phyloP scores from a whole-genome alignment of 176 grass and related monocot genomes.

The Bolboschoenus planiculmis region DNA sequence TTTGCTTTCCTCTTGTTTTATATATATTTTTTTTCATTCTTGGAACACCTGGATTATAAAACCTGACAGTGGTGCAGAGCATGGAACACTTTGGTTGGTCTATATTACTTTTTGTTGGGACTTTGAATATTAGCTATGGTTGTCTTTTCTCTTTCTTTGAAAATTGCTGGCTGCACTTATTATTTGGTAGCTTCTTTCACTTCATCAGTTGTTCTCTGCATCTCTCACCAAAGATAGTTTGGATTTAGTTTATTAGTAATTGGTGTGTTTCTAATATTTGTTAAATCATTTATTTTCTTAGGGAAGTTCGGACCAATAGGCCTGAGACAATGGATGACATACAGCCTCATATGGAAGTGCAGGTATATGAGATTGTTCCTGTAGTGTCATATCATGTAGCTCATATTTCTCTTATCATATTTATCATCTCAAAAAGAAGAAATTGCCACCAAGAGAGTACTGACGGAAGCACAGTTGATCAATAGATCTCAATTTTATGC shows the following conservation, averaged over 20 bases:
- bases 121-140: background rate
- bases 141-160: background rate
- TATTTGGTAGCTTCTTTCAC: background rate
- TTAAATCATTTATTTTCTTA: conserved; percentile 29
- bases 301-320: conserved; percentile 28
- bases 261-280: background rate
- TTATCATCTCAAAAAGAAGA: background rate
- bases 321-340: conserved; percentile 59
- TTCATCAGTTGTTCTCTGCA: background rate
- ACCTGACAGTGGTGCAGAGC: background rate
- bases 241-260: background rate
- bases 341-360: conserved; percentile 49
- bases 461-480: background rate
- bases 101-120: background rate
- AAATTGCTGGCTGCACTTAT: background rate
- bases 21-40: background rate
- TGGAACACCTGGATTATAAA: background rate
- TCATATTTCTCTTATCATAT: background rate
- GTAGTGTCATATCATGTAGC: background rate
- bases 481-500: background rate
- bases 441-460: background rate
- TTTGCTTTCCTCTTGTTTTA: background rate
- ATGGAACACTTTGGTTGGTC: conserved; percentile 12
- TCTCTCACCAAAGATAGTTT: background rate
- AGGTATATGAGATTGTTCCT: conserved; percentile 38